Conservation (phyloP, 2,329 filamentous ascomycete species). For the Helicocarpus griseus region DNA sequence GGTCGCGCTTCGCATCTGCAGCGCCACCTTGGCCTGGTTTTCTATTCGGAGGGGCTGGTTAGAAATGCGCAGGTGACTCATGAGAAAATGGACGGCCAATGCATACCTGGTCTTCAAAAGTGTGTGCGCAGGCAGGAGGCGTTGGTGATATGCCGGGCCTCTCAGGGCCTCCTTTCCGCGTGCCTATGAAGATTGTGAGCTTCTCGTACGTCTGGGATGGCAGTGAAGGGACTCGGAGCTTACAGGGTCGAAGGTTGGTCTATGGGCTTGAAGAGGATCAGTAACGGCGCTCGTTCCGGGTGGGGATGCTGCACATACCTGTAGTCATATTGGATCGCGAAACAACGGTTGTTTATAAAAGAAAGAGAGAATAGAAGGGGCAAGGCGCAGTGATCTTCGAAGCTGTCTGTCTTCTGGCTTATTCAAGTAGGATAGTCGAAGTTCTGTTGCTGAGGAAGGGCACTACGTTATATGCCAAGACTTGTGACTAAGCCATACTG, state of each 20-base stretch:
- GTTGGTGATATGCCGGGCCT: conserved; percentile 91
- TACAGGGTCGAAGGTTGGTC: conserved; percentile 95
- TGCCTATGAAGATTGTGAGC: conserved; percentile 47
- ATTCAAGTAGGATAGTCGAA: too few species aligned
- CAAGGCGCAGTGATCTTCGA: background rate
- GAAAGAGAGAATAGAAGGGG: background rate
- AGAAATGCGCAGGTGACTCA: background rate
- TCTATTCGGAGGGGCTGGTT: conserved; percentile 29
- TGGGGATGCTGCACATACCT: conserved; percentile 20
- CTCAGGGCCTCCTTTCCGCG: conserved; percentile 89
- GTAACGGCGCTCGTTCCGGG: background rate
- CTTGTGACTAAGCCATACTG: too few species aligned
- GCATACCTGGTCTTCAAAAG: conserved; percentile 73
- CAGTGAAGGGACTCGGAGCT: background rate
- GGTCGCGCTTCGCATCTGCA: conserved; percentile 64
- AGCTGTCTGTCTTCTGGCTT: too few species aligned
- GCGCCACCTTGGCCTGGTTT: conserved; percentile 84
- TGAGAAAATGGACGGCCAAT: background rate
- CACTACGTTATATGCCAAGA: too few species aligned
- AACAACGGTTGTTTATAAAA: background rate
- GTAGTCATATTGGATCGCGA: conserved; percentile 29
- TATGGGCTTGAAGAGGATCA: conserved; percentile 46
- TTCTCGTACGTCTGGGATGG: conserved; percentile 17
- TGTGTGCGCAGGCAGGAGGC: conserved; percentile 86
- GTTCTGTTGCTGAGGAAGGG: too few species aligned